phyloP scores from a whole-genome alignment of 108 stramenopile genomes.

The Discostella pseudostelligera region DNA sequence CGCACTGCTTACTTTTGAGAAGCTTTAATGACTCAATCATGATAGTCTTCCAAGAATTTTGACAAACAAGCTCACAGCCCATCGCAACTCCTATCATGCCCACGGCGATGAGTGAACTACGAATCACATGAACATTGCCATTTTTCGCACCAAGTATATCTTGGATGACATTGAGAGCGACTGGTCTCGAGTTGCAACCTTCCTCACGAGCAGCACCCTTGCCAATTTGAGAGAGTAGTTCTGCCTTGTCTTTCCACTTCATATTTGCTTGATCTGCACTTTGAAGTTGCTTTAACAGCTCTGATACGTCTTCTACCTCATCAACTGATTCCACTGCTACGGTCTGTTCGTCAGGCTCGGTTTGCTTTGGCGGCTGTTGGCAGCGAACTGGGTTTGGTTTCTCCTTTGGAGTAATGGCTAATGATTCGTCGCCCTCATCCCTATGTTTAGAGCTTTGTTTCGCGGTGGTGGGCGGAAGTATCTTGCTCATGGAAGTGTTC shows the following conservation, averaged over 20 bases:
- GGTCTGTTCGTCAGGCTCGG: slow-evolving; percentile 42
- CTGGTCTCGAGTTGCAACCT: slow-evolving; percentile 18
- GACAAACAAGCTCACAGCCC: slow-evolving; percentile 41
- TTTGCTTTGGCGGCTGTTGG: slow-evolving; percentile 6
- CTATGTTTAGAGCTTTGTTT: slow-evolving; percentile 12
- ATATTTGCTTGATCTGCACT: slow-evolving; percentile 35
- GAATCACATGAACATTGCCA: slow-evolving; percentile 56
- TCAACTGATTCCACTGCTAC: slow-evolving; percentile 29
- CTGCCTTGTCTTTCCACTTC: slow-evolving; percentile 67
- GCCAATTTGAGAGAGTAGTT: slow-evolving; percentile 52
- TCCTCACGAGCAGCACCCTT: slow-evolving; percentile 44
- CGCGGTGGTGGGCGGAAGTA: slow-evolving; percentile 6
- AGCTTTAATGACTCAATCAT: slow-evolving; percentile 58
- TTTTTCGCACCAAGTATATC: slow-evolving; percentile 56
- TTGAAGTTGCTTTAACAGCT: slow-evolving; percentile 54
- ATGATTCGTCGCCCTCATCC: neutral
- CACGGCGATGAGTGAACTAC: slow-evolving; percentile 49
- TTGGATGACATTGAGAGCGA: slow-evolving; percentile 46
- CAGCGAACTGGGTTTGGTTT: slow-evolving; percentile 4
- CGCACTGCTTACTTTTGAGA: slow-evolving; percentile 55
- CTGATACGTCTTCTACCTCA: slow-evolving; percentile 25
- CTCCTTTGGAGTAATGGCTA: slow-evolving; percentile 1
- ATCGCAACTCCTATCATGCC: slow-evolving; percentile 57
- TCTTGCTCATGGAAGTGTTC: slow-evolving; percentile 6
- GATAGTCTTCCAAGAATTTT: slow-evolving; percentile 53